Conservation (phyloP, 768 basidiomycete genomes). For the Mycena leptocephala region DNA sequence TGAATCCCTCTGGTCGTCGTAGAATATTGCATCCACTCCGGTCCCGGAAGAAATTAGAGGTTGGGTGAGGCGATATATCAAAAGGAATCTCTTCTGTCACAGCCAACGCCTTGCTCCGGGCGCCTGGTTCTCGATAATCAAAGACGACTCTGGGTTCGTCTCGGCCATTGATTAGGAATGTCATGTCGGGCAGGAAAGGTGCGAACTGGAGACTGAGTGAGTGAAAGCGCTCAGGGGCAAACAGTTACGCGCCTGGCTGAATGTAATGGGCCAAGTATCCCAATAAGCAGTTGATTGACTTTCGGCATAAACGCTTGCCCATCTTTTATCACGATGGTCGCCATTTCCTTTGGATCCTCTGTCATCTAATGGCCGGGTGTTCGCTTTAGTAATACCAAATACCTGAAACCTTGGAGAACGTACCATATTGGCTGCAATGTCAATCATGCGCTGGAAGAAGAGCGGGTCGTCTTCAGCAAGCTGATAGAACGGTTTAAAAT, state of each 20-base stretch:
- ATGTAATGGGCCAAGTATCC: slow-evolving; percentile 8
- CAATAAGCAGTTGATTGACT: neutral
- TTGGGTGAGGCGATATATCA: neutral
- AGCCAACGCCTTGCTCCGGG: neutral
- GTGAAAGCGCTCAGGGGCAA: neutral
- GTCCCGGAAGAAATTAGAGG: slow-evolving; percentile 3
- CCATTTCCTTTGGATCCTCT: neutral
- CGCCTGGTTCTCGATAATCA: slow-evolving; percentile 14
- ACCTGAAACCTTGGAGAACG: neutral
- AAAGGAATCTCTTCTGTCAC: slow-evolving; percentile 7
- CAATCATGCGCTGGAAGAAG: neutral
- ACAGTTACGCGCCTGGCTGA: neutral
- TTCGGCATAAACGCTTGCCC: slow-evolving; percentile 6
- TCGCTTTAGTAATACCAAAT: neutral
- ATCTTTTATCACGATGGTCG: neutral
- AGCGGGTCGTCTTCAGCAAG: slow-evolving; percentile 15
- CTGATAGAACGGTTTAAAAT: slow-evolving; percentile 22
- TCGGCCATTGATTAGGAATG: slow-evolving; percentile 16
- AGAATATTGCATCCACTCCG: slow-evolving; percentile 1
- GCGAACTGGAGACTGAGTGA: slow-evolving; percentile 8
- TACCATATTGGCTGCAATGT: neutral
- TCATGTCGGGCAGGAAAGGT: slow-evolving; percentile 17
- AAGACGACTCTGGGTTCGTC: slow-evolving; percentile 25
- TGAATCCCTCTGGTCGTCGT: neutral
- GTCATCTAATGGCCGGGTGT: neutral